phyloP scores from a whole-genome alignment of 1,139 yeast genomes.

The Hemisphaericaspora lyxosophila region DNA sequence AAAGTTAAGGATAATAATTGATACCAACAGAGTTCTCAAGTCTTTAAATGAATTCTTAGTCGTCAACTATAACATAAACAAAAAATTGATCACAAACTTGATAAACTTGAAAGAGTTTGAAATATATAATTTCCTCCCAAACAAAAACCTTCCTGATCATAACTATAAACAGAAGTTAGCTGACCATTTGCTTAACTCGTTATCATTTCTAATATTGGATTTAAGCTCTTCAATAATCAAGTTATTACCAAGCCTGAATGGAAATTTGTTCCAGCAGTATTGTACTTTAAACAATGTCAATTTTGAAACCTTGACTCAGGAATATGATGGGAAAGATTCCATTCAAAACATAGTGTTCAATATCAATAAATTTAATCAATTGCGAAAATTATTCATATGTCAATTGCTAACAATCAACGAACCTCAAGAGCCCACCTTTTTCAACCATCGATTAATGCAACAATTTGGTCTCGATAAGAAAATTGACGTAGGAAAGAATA shows the following conservation, averaged over 20 bases:
- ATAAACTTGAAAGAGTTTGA: constrained; percentile 28
- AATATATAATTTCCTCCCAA: constrained; percentile 4
- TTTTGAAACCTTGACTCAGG: constrained; percentile 18
- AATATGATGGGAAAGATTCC: constrained; percentile 10
- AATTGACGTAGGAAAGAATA: constrained; percentile 12
- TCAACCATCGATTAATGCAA: constrained; percentile 32
- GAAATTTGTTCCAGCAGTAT: constrained; percentile 42
- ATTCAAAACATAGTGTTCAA: constrained; percentile 11
- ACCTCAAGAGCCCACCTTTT: constrained; percentile 27
- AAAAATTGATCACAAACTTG: constrained; percentile 34
- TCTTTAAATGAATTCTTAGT: constrained; percentile 31
- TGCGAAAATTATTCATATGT: constrained; percentile 40
- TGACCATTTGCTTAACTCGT: constrained; percentile 17
- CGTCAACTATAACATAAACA: constrained; percentile 39
- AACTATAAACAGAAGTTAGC: constrained; percentile 9
- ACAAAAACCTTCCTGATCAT: background rate
- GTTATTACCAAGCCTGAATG: constrained; percentile 37
- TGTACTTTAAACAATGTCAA: constrained; percentile 39
- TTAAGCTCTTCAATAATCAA: constrained; percentile 29
- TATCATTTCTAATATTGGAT: constrained; percentile 31
- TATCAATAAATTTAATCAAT: constrained; percentile 34
- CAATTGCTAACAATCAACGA: constrained; percentile 42
- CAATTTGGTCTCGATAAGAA: constrained; percentile 18
- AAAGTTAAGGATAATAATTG: constrained; percentile 25
- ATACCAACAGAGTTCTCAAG: constrained; percentile 25